Evolutionary conservation across 2,329 filamentous ascomycete species (phyloP), one percentile per base, ranked within the genome.

Genomic region (Chaetomiaceae sp.): DNA sequence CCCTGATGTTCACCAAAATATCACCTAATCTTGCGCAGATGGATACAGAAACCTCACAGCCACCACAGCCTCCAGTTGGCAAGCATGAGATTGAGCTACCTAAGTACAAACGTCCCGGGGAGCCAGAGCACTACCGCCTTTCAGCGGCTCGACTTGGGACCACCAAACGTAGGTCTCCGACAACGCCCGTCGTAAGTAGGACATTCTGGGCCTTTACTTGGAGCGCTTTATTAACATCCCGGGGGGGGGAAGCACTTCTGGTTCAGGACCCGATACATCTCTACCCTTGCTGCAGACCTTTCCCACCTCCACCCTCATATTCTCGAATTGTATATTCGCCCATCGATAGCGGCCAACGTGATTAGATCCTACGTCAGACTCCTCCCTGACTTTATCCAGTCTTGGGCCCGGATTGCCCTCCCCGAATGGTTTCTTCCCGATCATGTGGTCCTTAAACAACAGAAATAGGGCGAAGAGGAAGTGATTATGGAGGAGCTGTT

Each of bases 401-500:
- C 38, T 14, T 34, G 42, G 30, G 5, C 7, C 10, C 29, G 21
- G 13, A 5, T 2, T 25, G 11, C 13, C 2, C 25, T 45, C 34
- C 42, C 42, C 30, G 42, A 45, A 25, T 45, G 42, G 42, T 45
- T 45, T 6, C 42, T 45, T 11, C 42, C 42, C 13, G 14, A 16
- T 13, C n/a, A n/a, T 7, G 29, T 33, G 9, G 20, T 45, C 13
- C 18, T 45, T 2, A 38, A 21, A 34, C 4, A 2, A n/a, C 43
- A 52, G 23, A 52, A 52, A 32, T 4, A 20, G n/a, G 42, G 23
- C 29, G 27, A 49, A 7, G 42, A 52, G 14, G 5, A 48, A 27
- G 14, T 18, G 29, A 42, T 46, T 5, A 13, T 29, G 16, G 30
- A 27, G 9, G 47, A 51, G 32, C 6, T 14, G 14, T 47, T 55